A percentile compares a stretch with the other conserved stretches of the same genome.
Evolutionary conservation across 148 eudicot species (phyloP).

Genomic region (Salicornia ramosissima): DNA sequence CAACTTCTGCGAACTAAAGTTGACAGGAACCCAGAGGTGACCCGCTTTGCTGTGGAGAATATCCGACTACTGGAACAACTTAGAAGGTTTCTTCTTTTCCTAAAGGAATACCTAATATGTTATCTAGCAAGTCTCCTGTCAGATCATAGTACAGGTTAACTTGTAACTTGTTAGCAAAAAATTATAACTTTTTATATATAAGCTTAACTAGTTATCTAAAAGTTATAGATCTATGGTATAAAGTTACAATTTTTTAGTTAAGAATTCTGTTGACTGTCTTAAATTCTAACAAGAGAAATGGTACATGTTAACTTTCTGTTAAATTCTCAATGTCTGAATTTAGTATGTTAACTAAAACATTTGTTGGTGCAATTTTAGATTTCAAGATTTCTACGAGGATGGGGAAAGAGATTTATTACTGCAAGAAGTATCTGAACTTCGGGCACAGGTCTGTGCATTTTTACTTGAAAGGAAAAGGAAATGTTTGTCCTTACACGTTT

Average conservation of each 20-base stretch:
- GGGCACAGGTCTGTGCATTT: conserved; percentile 59
- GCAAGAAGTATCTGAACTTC: conserved; percentile 76
- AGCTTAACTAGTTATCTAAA: no score
- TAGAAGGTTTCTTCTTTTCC: conserved; percentile 44
- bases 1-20: conserved; percentile 69
- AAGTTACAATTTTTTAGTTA: no score
- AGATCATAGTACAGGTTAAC: no score
- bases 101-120: not conserved
- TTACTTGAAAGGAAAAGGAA: not conserved
- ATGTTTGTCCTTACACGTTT: conserved; percentile 16
- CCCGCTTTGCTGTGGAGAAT: conserved; percentile 89
- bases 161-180: no score
- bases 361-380: conserved; percentile 36
- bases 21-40: conserved; percentile 94
- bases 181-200: no score
- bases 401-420: conserved; percentile 89
- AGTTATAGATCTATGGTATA: no score
- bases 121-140: no score
- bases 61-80: conserved; percentile 84
- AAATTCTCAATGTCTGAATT: no score
- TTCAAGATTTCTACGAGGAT: conserved; percentile 92
- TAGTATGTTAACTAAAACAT: not conserved
- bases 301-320: no score
- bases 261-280: no score
- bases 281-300: no score